Evolutionary conservation across 2,329 filamentous ascomycete species (phyloP), one percentile per base, ranked within the genome.

Genomic region (Phaeosphaeriaceae sp.): DNA sequence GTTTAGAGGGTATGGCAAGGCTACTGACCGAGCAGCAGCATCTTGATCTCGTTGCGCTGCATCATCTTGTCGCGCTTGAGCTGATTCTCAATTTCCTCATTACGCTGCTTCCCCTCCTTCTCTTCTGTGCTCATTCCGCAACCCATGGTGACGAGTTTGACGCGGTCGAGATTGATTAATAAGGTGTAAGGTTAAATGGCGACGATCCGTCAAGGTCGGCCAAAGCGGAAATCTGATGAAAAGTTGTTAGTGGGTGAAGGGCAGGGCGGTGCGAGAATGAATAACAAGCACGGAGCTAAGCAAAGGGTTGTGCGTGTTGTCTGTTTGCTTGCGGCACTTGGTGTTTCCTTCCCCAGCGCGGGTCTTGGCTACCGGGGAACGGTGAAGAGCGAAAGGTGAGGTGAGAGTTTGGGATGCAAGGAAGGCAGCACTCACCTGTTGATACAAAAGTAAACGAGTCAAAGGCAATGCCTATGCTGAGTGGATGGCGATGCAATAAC

Each of bases 21-120:
- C 61, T 52, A 82, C 87, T 73, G 85, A 97, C 94, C 94, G 70
- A 99, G 87, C 70, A 99, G 85, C 68, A 99, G 83, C 94, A 99
- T 97, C 86, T 99, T 99, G 82, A 99, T 99, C 80, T 99, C 94
- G 68, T 99, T 99, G 70, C 93, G 88, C 81, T 97, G 92, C 83
- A 96, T 89, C 90, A 97, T 90, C 80, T 96, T 95, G 75, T 99
- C 94, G 76, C 91, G 86, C 86, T 97, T 97, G 74, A 97, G 83
- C 83, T 97, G 93, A 77, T 97, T 97, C 81, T 99, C 94, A 73
- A 99, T 99, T 86, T 97, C 93, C 84, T 99, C 94, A 76, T 99
- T 97, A 68, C 94, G 88, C 83, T 92, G 90, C 90, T 97, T 97
- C 81, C 94, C 93, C 92, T 97, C 94, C 88, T 97, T 97, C 81